Evolutionary conservation across 768 basidiomycete species (phyloP), one percentile per base, ranked within the genome.

Genomic region (Pulveroboletus frians): DNA sequence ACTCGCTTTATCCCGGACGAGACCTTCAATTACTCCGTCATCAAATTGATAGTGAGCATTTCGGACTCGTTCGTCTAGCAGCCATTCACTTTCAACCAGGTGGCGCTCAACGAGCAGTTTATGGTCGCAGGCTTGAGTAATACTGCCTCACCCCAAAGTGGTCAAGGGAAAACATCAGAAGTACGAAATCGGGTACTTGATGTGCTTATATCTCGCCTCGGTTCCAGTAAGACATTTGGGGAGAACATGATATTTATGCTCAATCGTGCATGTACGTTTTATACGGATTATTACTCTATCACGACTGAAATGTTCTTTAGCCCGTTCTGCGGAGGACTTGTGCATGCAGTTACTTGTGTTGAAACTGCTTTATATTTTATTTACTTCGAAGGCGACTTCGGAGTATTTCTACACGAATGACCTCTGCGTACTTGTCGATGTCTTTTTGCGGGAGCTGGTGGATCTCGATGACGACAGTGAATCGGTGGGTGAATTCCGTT

Each of bases 391-490:
- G 53, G 91, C 85, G 29, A 93, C 92, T 10, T 84, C 86, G 5
- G 93, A 98, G 65, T 98, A 92, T 66, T 98, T 99, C 62, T 99
- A 96, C 69, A 97, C 93, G 14, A 99, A 99, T 62, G 96, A 99
- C 60, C 75, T 99, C 29, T 81, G 91, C 58, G 96, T 99, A 4
- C 75, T 99, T 13, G 92, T 99, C 11, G 96, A 99, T 59, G 96
- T 99, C 1, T 97, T 99, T 60, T 76, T 99, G n/a, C 83, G 96
- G 34, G 95, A 97, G 65, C 71, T 99, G 42, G 80, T 81, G 13
- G 87, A 99, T 64, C 70, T 99, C 17, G 93, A 92, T 55, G 93
- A 97, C 50, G 93, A 96, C 30, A 85, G 84, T 51, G 93, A 97
- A 72, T 88, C 92, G 56, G 91, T 95, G 50, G 46, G 88, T 77